Conservation (phyloP, 2,329 filamentous ascomycete genomes). For the Ophiocordyceps camponoti-leonardi region DNA sequence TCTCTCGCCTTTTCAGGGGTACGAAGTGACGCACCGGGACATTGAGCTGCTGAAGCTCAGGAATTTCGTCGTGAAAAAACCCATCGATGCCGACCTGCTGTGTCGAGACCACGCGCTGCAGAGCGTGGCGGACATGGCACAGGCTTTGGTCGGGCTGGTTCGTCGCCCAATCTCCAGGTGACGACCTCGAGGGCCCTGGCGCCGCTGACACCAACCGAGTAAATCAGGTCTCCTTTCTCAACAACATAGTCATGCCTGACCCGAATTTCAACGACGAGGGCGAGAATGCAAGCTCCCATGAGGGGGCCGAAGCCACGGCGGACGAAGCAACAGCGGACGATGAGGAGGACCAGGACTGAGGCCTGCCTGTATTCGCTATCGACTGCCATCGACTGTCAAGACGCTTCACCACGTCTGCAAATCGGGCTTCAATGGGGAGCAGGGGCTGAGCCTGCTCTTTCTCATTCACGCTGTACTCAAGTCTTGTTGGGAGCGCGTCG, state of each 20-base stretch:
- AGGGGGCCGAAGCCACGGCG: conserved; percentile 13
- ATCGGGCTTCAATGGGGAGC: too few species aligned
- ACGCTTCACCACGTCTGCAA: neutral
- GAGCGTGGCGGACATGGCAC: conserved; percentile 46
- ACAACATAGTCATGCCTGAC: conserved; percentile 59
- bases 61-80: conserved; percentile 57
- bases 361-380: neutral
- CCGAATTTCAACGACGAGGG: conserved; percentile 20
- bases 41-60: conserved; percentile 66
- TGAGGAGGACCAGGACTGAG: neutral
- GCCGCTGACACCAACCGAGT: neutral
- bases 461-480: too few species aligned
- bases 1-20: conserved; percentile 44
- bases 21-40: conserved; percentile 54
- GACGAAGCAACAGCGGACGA: conserved; percentile 7
- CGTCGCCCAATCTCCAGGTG: conserved; percentile 8
- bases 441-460: too few species aligned
- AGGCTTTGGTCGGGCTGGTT: conserved; percentile 62
- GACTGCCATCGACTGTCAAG: neutral
- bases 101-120: conserved; percentile 44
- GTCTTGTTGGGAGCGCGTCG: too few species aligned
- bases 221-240: conserved; percentile 51
- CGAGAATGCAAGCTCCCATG: conserved; percentile 23
- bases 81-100: conserved; percentile 49
- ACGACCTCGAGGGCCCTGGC: too few species aligned